These are phyloP conservation scores for Xerocomellus chrysenteron DNA, from an alignment of 768 basidiomycete genomes.

Conservation along the genomic window DNA sequence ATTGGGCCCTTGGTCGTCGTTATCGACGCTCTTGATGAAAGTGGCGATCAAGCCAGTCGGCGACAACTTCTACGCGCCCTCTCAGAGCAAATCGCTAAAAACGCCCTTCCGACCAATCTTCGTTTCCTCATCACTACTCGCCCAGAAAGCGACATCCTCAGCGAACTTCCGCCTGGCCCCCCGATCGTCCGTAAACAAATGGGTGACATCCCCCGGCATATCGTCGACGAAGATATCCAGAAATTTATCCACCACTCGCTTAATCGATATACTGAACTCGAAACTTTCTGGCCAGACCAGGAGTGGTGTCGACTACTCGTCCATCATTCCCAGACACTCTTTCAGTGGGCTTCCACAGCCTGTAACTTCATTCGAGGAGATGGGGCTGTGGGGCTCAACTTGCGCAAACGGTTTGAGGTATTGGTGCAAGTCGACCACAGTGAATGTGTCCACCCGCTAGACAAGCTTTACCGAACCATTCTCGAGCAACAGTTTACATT, in stretches of 20 bases:
- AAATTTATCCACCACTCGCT: not conserved
- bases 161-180: conserved; percentile 11
- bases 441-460: not conserved
- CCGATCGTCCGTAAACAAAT: conserved; percentile 13
- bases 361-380: conserved; percentile 1
- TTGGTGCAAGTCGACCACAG: not conserved
- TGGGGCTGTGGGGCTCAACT: too few relatives aligned
- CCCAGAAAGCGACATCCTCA: not conserved
- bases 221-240: not conserved
- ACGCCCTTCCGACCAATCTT: conserved; percentile 11
- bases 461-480: not conserved
- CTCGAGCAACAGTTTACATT: not conserved
- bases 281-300: not conserved
- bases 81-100: not conserved
- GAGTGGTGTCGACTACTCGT: conserved; percentile 14
- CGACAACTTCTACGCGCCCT: conserved; percentile 15
- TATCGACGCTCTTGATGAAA: conserved; percentile 30
- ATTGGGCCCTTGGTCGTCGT: conserved; percentile 29
- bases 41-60: conserved; percentile 8
- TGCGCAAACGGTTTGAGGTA: not conserved
- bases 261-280: not conserved
- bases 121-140: not conserved
- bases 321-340: conserved; percentile 18
- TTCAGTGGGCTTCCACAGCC: conserved; percentile 24
- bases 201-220: not conserved